Evolutionary conservation across 2,329 filamentous ascomycete genomes (phyloP), one percentile per base, ranked within the genome.

Genomic region (Ascochyta koolunga): DNA sequence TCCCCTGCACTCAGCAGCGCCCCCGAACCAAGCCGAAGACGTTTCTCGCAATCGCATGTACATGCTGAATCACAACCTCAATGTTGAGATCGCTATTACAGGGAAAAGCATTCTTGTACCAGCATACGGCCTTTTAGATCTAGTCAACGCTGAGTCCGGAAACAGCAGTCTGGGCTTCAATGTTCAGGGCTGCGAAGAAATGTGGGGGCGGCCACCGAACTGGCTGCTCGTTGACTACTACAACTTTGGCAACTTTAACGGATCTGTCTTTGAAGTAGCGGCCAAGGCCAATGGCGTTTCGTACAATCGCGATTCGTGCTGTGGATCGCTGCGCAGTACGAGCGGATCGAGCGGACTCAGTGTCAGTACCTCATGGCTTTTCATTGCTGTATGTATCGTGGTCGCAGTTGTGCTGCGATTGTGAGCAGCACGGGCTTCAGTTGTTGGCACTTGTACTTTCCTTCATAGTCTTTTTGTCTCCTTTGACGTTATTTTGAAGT

Each of bases 11-110:
- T 0, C 81, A 87, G 32, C 85, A 96, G 69, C 87, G 93, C 0
- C 92, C 0, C 90, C 90, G 0, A 78, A 83, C 37, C 77, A 96
- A 52, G 66, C 77, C 2, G 67, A 71, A 0, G 75, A 81, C 2
- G 80, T 84, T 7, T 70, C 70, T 0, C 78, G 79, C 53, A 79
- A 87, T 25, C 82, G 87, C 37, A 81, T 96, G 75, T 96, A 93
- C 71, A 82, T 96, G 68, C 84, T 89, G 67, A 97, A 97, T 76
- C 93, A 97, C 78, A 97, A 97, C 71, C 82, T 96, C 54, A 96
- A 96, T 72, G 82, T 88, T 54, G 78, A 81, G 3, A 48, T 71
- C n/a, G 36, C 22, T 3, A 38, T 66, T 1, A 29, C 50, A 4
- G 56, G 58, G 18, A 8, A 32, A 31, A 84, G 87, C n/a, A 81